phyloP scores from a whole-genome alignment of 2,329 filamentous ascomycete genomes.

The Fusarium camptoceras region DNA sequence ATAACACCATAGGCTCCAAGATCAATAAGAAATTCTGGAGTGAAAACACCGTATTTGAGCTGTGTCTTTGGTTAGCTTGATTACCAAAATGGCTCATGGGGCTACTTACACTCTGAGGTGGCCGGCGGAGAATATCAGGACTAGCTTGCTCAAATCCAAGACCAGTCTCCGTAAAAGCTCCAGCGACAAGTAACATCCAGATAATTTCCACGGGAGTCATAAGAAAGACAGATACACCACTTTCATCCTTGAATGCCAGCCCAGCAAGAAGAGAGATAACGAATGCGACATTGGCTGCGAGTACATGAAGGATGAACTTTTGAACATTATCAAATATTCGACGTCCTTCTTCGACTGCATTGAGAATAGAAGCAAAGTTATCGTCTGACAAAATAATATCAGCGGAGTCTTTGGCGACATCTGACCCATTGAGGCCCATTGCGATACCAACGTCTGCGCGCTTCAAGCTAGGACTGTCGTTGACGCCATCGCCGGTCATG shows the following conservation, averaged over 20 bases:
- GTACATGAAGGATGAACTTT: constrained; percentile 75
- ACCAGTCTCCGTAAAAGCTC: constrained; percentile 77
- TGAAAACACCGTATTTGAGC: constrained; percentile 69
- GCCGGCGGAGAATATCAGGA: constrained; percentile 73
- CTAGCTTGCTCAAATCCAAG: constrained; percentile 76
- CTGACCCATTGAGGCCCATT: constrained; percentile 73
- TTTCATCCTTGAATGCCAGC: constrained; percentile 73
- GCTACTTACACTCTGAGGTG: constrained; percentile 57
- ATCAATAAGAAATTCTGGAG: constrained; percentile 71
- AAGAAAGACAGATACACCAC: constrained; percentile 74
- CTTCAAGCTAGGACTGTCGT: constrained; percentile 75
- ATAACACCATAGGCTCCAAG: constrained; percentile 73
- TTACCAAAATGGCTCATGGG: neutral
- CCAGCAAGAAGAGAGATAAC: constrained; percentile 75
- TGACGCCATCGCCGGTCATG: constrained; percentile 79
- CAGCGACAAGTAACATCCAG: constrained; percentile 81
- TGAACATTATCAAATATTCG: constrained; percentile 78
- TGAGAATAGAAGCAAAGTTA: constrained; percentile 66
- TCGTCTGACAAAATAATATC: constrained; percentile 76
- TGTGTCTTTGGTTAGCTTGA: constrained; percentile 17
- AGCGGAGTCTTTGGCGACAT: constrained; percentile 75
- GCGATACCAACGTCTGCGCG: constrained; percentile 76
- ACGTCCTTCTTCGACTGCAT: constrained; percentile 71
- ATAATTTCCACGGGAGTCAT: constrained; percentile 77
- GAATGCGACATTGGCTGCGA: constrained; percentile 75